Conservation (phyloP, 768 basidiomycete genomes). For the Glaciozyma antarctica region DNA sequence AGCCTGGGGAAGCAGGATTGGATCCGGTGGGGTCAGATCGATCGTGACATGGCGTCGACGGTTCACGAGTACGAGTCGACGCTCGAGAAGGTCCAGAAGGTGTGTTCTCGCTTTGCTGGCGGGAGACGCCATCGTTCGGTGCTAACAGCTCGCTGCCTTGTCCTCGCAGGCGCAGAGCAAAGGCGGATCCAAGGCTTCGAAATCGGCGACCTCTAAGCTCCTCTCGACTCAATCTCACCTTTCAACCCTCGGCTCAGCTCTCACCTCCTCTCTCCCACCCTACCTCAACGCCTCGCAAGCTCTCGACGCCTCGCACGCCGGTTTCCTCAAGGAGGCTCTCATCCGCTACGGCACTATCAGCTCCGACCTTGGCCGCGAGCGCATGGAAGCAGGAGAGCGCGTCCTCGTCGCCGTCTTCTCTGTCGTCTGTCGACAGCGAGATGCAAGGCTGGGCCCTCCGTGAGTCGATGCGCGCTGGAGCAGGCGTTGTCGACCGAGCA, state of each 20-base stretch:
- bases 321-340: conserved; percentile 27
- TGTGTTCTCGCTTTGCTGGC: not conserved
- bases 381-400: conserved; percentile 33
- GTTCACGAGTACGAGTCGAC: conserved; percentile 24
- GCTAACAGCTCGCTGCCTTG: not conserved
- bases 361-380: conserved; percentile 30
- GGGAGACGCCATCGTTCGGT: not conserved
- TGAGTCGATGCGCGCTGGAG: conserved; percentile 9
- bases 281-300: conserved; percentile 16
- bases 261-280: conserved; percentile 7
- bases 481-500: not conserved
- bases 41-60: conserved; percentile 2
- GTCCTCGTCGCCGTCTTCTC: conserved; percentile 20
- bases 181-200: conserved; percentile 9
- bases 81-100: conserved; percentile 26
- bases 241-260: conserved; percentile 16
- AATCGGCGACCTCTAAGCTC: conserved; percentile 21
- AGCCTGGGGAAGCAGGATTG: conserved; percentile 19
- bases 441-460: conserved; percentile 20
- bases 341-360: conserved; percentile 22
- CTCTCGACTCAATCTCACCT: conserved; percentile 21
- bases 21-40: conserved; percentile 9
- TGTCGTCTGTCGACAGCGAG: conserved; percentile 24
- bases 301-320: conserved; percentile 19
- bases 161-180: conserved; percentile 21